These are phyloP conservation scores for Lithospermum erythrorhizon DNA, from an alignment of 257 asterid species.

Conservation along the genomic window DNA sequence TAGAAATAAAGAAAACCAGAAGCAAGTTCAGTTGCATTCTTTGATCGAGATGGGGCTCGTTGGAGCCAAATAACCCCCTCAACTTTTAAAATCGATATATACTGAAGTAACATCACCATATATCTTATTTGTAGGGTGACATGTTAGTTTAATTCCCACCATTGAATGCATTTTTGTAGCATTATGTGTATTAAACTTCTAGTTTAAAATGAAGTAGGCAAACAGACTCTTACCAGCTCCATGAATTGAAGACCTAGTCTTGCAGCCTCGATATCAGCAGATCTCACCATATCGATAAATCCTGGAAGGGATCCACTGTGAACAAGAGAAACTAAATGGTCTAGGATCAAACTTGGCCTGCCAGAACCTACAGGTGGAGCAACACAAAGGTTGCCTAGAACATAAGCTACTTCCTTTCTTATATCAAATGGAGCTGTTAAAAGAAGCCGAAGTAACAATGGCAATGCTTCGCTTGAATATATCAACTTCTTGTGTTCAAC, in stretches of 20 bases:
- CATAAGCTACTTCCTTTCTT: slow-evolving; percentile 86
- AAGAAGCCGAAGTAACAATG: slow-evolving; percentile 44
- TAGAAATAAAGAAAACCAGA: not conserved
- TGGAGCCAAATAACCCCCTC: not conserved
- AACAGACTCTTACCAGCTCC: slow-evolving; percentile 59
- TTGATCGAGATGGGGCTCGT: not conserved
- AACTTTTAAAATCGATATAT: not conserved
- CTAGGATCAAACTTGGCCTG: slow-evolving; percentile 56
- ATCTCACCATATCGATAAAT: slow-evolving; percentile 69
- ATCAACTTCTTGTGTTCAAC: slow-evolving; percentile 64
- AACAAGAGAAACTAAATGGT: slow-evolving; percentile 81
- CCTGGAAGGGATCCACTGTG: slow-evolving; percentile 68
- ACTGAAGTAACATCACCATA: not conserved
- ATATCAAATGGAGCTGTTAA: slow-evolving; percentile 75
- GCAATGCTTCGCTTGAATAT: slow-evolving; percentile 66
- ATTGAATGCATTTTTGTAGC: not conserved
- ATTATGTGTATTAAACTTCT: no score
- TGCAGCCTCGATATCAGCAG: slow-evolving; percentile 86
- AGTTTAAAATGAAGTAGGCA: not conserved
- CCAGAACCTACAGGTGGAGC: slow-evolving; percentile 57
- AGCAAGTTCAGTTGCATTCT: not conserved
- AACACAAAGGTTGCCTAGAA: slow-evolving; percentile 83
- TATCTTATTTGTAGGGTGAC: not conserved
- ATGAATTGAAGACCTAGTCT: slow-evolving; percentile 84
- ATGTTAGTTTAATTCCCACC: not conserved